Evolutionary conservation across 257 asterid species (phyloP).

Genomic region (Galeopsis tetrahit): DNA sequence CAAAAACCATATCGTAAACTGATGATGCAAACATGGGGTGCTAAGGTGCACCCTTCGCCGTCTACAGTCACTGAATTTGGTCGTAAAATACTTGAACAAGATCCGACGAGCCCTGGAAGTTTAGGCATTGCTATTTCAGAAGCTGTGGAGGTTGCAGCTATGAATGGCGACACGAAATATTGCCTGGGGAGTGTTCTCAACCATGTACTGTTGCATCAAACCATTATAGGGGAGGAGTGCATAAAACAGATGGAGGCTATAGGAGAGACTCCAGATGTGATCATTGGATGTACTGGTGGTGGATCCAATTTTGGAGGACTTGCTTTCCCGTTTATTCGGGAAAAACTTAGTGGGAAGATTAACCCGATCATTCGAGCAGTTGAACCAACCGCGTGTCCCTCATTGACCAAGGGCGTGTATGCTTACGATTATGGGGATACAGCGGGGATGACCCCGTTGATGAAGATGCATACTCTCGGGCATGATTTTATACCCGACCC

Average conservation of each 20-base stretch:
- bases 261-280: slow-evolving; percentile 88
- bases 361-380: slow-evolving; percentile 76
- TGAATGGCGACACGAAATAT: slow-evolving; percentile 66
- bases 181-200: slow-evolving; percentile 96
- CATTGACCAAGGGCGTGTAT: slow-evolving; percentile 84
- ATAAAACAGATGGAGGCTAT: slow-evolving; percentile 84
- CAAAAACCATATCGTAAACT: slow-evolving; percentile 92
- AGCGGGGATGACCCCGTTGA: slow-evolving; percentile 93
- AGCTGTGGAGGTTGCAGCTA: slow-evolving; percentile 88
- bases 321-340: slow-evolving; percentile 85
- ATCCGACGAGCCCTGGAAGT: slow-evolving; percentile 88
- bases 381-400: slow-evolving; percentile 96
- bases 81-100: slow-evolving; percentile 54
- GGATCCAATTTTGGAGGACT: slow-evolving; percentile 96
- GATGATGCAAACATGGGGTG: slow-evolving; percentile 99
- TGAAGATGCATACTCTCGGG: slow-evolving; percentile 99
- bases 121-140: slow-evolving; percentile 95
- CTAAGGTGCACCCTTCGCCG: slow-evolving; percentile 95
- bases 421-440: slow-evolving; percentile 96
- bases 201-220: slow-evolving; percentile 87
- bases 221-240: slow-evolving; percentile 95
- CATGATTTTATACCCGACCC: slow-evolving; percentile 95
- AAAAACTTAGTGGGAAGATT: slow-evolving; percentile 77
- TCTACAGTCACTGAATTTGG: slow-evolving; percentile 76
- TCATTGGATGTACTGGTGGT: slow-evolving; percentile 94